Percentiles rank a stretch among this genome's conserved stretches.
Evolutionary conservation across 2,329 filamentous ascomycete genomes (phyloP).

Genomic region (Fusarium denticulatum): DNA sequence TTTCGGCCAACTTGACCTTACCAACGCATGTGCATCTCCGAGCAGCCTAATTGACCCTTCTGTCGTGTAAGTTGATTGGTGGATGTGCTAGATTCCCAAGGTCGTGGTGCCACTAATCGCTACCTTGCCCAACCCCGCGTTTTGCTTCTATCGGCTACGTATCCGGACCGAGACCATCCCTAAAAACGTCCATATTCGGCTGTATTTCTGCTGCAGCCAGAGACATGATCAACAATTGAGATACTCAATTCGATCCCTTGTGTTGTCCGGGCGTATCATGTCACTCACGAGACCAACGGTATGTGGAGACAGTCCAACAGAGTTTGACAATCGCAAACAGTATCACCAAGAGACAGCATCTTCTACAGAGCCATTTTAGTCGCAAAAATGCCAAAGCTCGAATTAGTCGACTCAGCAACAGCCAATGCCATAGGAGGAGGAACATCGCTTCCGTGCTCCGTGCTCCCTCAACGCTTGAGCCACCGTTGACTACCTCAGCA

Average conservation of each 20-base stretch:
- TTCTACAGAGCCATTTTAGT: not conserved
- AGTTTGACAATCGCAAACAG: not conserved
- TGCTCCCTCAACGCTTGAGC: not conserved
- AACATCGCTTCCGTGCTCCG: not conserved
- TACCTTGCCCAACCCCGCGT: slow-evolving; percentile 24
- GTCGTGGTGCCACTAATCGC: slow-evolving; percentile 2
- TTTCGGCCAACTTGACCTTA: not conserved
- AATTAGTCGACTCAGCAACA: not conserved
- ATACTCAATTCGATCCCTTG: slow-evolving; percentile 14
- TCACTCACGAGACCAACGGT: slow-evolving; percentile 5
- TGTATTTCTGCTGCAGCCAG: slow-evolving; percentile 20
- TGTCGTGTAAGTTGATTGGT: slow-evolving; percentile 46
- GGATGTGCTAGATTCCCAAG: slow-evolving; percentile 19
- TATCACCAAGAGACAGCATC: not conserved
- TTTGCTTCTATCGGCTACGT: slow-evolving; percentile 25
- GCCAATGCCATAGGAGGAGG: not conserved
- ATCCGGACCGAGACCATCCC: slow-evolving; percentile 23
- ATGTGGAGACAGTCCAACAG: not conserved
- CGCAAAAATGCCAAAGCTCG: not conserved
- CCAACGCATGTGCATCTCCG: not conserved
- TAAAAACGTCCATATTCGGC: slow-evolving; percentile 13
- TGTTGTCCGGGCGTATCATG: not conserved
- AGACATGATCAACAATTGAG: slow-evolving; percentile 22
- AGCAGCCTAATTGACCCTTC: not conserved
- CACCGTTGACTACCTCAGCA: not conserved